Conservation (phyloP, 176 grass and related monocot species). For the Phoenix roebelenii region DNA sequence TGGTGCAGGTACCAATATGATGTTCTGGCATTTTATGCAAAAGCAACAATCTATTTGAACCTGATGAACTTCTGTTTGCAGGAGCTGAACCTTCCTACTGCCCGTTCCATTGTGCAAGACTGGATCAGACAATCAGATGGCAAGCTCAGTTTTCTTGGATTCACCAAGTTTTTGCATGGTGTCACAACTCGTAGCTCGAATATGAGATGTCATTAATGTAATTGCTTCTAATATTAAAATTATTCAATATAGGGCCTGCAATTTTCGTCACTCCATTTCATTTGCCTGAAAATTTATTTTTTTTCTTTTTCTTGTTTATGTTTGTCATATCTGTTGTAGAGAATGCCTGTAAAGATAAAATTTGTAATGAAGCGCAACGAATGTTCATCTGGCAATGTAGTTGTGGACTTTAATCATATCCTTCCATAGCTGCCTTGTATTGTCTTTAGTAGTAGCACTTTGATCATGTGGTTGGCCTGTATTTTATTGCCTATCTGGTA, state of each 20-base stretch:
- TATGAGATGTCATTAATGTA: neutral
- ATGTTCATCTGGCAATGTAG: neutral
- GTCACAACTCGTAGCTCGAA: constrained; percentile 2
- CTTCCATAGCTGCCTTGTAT: too few relatives aligned
- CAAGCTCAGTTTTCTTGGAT: constrained; percentile 18
- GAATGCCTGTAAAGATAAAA: neutral
- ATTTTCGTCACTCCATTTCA: neutral
- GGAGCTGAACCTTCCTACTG: constrained; percentile 5
- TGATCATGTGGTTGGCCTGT: too few relatives aligned
- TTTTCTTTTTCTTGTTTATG: neutral
- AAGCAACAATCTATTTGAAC: neutral
- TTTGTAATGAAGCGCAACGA: neutral
- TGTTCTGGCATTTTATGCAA: neutral
- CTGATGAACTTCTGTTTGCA: neutral
- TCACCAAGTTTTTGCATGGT: constrained; percentile 9
- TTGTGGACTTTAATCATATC: too few relatives aligned
- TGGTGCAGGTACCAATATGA: neutral
- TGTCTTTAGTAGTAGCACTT: too few relatives aligned
- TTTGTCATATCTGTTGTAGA: neutral
- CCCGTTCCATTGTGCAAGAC: constrained; percentile 3
- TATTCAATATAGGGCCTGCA: neutral
- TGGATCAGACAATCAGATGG: constrained; percentile 7
- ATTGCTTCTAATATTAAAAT: neutral
- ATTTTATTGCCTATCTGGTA: too few relatives aligned
- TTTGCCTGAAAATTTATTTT: neutral